These are phyloP conservation scores for Fonsecaea erecta DNA, from an alignment of 2,329 filamentous ascomycete genomes.

Conservation along the genomic window DNA sequence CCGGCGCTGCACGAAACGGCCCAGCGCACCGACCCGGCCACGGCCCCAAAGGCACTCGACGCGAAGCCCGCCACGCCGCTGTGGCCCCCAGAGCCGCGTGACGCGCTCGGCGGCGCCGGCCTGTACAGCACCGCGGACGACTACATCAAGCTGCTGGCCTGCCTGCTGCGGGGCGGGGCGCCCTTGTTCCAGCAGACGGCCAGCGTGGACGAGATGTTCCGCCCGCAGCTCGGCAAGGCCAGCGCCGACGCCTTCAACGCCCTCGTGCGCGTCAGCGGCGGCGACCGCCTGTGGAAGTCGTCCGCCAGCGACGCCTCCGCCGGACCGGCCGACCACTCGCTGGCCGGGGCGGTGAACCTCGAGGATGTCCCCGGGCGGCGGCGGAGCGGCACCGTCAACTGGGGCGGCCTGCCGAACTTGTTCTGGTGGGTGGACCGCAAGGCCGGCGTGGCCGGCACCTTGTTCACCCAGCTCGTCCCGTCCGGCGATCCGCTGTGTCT, in stretches of 20 bases:
- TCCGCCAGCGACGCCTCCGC: background rate
- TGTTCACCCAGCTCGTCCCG: constrained; percentile 35
- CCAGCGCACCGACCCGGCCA: background rate
- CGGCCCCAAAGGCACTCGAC: constrained; percentile 45
- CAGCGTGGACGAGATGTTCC: constrained; percentile 63
- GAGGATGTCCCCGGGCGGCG: constrained; percentile 16
- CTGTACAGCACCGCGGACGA: constrained; percentile 36
- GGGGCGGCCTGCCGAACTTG: constrained; percentile 37
- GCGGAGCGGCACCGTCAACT: constrained; percentile 29
- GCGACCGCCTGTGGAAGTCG: constrained; percentile 3
- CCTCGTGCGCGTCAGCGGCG: background rate
- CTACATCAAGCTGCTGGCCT: constrained; percentile 33
- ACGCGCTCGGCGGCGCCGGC: constrained; percentile 36
- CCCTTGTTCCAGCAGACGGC: constrained; percentile 56
- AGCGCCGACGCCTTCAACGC: constrained; percentile 7
- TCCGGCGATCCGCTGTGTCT: constrained; percentile 23
- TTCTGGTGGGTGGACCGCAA: constrained; percentile 36
- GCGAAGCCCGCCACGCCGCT: constrained; percentile 45
- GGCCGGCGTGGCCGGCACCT: constrained; percentile 29
- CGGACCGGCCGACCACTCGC: constrained; percentile 11
- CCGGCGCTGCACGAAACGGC: constrained; percentile 39
- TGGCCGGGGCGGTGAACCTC: constrained; percentile 20
- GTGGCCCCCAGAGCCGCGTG: constrained; percentile 42
- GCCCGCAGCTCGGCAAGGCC: constrained; percentile 41
- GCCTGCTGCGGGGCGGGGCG: constrained; percentile 29